Evolutionary conservation across 169 alveolate species (phyloP), one percentile per base, ranked within the genome.

Genomic region (Amoebophrya sp.): DNA sequence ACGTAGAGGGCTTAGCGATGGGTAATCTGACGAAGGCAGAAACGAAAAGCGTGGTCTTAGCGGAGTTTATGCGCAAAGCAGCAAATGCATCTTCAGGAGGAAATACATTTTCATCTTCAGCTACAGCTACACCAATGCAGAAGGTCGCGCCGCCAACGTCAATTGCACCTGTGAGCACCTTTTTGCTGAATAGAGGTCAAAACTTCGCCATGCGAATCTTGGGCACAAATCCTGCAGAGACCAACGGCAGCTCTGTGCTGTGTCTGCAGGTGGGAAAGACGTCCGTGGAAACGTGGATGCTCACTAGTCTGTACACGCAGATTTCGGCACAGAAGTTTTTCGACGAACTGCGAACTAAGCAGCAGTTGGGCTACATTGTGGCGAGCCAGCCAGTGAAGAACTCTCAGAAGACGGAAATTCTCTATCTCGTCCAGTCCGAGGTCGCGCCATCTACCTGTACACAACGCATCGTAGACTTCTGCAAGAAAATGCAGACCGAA

Each of bases 221-320:
- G 2, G 83, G 83, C 39, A 65, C 83, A 6, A 65, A 65, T 18
- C 83, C 83, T 29, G 83, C 18, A 6, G 83, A 65, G 83, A 6
- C 33, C 39, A 65, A 65, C 83, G 83, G 83, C 0, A 65, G 83
- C 26, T 65, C 83, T 29, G 26, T 26, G 18, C 1, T 65, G 36
- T 65, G 33, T 36, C 83, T 65, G 33, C 83, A 65, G 83, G 83
- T 65, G 83, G 83, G 83, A 6, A 65, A 65, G 83, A 65, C 83
- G 33, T 6, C 33, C n/a, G 83, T 65, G 18, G 12, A 6, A 6
- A 65, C 83, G 33, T 65, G 83, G 83, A 65, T 65, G 83, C 18
- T 26, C 39, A 65, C 83, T 10, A 12, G 36, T 6, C 83, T 65
- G 38, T 65, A 65, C 83, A 36, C 36, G 38, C 83, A 65, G 83